Conservation (phyloP, 495 filamentous ascomycete species). For the Hypomontagnella submonticulosa region DNA sequence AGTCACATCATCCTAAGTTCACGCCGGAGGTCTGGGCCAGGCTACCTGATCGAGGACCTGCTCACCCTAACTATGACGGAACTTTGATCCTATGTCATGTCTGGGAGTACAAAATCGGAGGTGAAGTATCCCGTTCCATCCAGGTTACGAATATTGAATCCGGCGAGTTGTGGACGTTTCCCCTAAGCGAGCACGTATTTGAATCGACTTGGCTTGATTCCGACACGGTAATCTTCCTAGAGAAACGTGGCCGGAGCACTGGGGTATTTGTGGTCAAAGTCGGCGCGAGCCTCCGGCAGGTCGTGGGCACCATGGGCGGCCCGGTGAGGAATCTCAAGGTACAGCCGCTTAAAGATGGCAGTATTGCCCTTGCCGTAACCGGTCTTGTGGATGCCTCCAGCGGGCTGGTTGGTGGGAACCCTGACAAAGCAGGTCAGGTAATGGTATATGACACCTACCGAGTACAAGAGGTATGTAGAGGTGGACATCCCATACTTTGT, state of each 20-base stretch:
- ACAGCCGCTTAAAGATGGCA: conserved; percentile 33
- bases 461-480: conserved; percentile 36
- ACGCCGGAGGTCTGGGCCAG: conserved; percentile 30
- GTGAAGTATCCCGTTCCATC: too few relatives aligned
- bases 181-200: neutral
- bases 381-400: conserved; percentile 32
- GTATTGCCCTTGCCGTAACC: conserved; percentile 37
- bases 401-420: conserved; percentile 9
- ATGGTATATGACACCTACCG: conserved; percentile 7
- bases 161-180: conserved; percentile 13
- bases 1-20: neutral
- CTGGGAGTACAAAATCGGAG: neutral
- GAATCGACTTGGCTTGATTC: conserved; percentile 39
- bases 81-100: conserved; percentile 41
- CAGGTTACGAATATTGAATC: conserved; percentile 33
- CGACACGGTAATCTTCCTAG: conserved; percentile 32
- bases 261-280: too few relatives aligned
- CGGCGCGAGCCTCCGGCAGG: too few relatives aligned
- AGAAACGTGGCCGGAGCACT: neutral
- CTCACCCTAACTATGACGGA: conserved; percentile 45
- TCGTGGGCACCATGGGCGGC: neutral
- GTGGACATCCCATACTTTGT: neutral
- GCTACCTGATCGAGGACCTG: conserved; percentile 28
- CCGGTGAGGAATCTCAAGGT: conserved; percentile 33
- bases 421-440: neutral